Evolutionary conservation across 805 yeast genomes (phyloP).

Genomic region (Schizosaccharomyces osmophilus): DNA sequence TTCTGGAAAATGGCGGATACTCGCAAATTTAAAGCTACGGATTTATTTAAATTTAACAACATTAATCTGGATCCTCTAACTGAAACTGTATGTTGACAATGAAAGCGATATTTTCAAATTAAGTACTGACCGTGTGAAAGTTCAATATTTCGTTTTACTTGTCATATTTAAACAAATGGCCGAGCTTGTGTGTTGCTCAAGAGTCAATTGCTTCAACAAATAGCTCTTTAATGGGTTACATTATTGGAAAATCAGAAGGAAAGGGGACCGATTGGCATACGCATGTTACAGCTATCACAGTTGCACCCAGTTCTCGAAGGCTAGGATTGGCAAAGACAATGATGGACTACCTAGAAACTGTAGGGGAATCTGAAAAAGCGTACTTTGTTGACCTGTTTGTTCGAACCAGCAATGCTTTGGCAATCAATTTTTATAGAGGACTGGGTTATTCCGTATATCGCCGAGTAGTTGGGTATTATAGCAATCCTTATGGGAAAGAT

Average conservation of each 20-base stretch:
- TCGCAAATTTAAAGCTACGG: constrained; percentile 1
- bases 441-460: constrained; percentile 67
- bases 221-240: constrained; percentile 17
- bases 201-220: constrained; percentile 25
- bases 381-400: constrained; percentile 81
- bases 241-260: constrained; percentile 97
- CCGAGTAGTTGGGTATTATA: constrained; percentile 75
- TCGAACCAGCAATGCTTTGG: constrained; percentile 58
- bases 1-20: background rate
- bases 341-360: constrained; percentile 46
- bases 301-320: constrained; percentile 58
- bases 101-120: no score
- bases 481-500: constrained; percentile 17
- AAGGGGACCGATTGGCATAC: constrained; percentile 71
- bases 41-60: constrained; percentile 2
- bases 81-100: constrained; percentile 23
- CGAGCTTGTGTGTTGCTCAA: constrained; percentile 43
- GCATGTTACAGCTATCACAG: constrained; percentile 88
- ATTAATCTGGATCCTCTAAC: constrained; percentile 25
- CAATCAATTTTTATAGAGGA: constrained; percentile 60
- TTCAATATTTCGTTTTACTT: constrained; percentile 64
- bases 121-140: constrained; percentile 13
- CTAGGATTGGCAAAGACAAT: constrained; percentile 64
- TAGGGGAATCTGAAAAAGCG: constrained; percentile 53
- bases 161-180: constrained; percentile 69